Evolutionary conservation across 1,284 basidiomycete species (phyloP).

Genomic region (Sporisorium iseilematis-ciliati): DNA sequence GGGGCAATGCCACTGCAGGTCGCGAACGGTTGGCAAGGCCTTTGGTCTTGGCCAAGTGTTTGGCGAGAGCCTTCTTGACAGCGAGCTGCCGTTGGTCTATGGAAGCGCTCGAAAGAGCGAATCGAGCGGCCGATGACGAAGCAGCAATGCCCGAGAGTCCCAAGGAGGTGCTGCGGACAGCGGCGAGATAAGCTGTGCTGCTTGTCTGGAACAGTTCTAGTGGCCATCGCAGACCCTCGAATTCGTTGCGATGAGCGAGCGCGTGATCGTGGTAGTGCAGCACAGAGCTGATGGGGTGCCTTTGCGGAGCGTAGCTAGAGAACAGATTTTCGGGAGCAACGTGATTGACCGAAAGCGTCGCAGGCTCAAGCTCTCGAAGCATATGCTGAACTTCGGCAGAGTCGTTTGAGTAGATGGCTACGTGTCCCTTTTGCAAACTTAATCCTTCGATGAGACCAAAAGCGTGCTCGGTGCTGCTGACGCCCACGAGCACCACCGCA

Average conservation of each 20-base stretch:
- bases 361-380: conserved; percentile 15
- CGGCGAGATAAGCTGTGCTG: conserved; percentile 8
- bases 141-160: conserved; percentile 13
- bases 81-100: conserved; percentile 11
- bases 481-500: conserved; percentile 16
- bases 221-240: conserved; percentile 15
- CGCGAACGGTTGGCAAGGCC: conserved; percentile 11
- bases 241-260: not conserved
- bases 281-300: conserved; percentile 1
- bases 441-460: conserved; percentile 13
- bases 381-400: conserved; percentile 25
- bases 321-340: conserved; percentile 30
- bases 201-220: conserved; percentile 11
- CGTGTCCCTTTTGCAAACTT: conserved; percentile 16
- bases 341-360: conserved; percentile 23
- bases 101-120: conserved; percentile 8
- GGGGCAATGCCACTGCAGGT: conserved; percentile 8
- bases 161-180: conserved; percentile 11
- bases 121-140: conserved; percentile 6
- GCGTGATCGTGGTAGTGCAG: conserved; percentile 5
- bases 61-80: conserved; percentile 15
- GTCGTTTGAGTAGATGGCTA: conserved; percentile 22
- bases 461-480: conserved; percentile 32
- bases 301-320: conserved; percentile 23
- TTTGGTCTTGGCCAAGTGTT: conserved; percentile 21